These are phyloP conservation scores for Euclidium syriacum DNA, from an alignment of 345 rosid genomes.

Conservation along the genomic window DNA sequence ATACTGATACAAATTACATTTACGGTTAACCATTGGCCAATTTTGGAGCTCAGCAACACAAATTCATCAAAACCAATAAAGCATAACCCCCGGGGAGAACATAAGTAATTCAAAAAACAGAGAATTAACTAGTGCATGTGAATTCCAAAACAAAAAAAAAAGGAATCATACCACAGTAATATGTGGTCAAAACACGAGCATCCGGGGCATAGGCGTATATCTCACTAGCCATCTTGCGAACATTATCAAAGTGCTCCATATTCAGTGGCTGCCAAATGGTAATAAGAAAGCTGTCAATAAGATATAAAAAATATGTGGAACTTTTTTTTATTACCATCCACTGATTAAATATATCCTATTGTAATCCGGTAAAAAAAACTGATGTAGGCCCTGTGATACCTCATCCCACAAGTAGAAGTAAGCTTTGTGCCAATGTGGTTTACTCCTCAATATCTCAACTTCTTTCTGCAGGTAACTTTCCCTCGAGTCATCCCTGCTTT, in stretches of 20 bases:
- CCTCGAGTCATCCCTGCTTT: constrained; percentile 52
- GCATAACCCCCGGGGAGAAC: neutral
- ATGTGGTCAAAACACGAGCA: constrained; percentile 91
- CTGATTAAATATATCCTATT: neutral
- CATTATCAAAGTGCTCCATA: constrained; percentile 74
- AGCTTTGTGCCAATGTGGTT: constrained; percentile 93
- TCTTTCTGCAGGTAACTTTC: constrained; percentile 81
- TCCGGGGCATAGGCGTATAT: constrained; percentile 88
- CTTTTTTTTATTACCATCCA: neutral
- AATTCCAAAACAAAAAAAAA: neutral
- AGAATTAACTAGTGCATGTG: neutral
- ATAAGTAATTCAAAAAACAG: neutral
- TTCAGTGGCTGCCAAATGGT: constrained; percentile 70
- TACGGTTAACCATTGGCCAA: neutral
- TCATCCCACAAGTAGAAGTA: constrained; percentile 98
- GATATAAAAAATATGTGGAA: neutral
- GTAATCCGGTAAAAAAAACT: neutral
- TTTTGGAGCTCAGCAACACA: constrained; percentile 1
- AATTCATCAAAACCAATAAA: neutral
- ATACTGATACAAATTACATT: neutral
- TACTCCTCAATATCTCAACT: constrained; percentile 79
- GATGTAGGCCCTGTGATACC: constrained; percentile 34
- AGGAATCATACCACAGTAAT: constrained; percentile 68
- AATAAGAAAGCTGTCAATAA: constrained; percentile 9
- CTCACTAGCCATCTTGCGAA: constrained; percentile 81